These are phyloP conservation scores for Liquidambar formosana DNA, from an alignment of 164 flowering plant species.

Conservation along the genomic window DNA sequence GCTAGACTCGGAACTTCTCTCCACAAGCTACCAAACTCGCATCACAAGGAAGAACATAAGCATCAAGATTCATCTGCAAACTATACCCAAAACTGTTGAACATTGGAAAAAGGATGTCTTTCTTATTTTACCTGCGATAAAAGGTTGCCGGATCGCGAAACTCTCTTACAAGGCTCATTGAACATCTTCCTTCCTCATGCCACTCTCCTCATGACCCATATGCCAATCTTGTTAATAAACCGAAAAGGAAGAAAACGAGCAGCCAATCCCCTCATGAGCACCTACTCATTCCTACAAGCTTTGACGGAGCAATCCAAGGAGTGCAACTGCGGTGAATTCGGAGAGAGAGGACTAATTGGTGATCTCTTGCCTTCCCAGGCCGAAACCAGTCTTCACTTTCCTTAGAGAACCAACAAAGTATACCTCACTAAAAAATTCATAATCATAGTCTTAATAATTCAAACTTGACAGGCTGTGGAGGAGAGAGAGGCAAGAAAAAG, in stretches of 20 bases:
- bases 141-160: conserved; percentile 8
- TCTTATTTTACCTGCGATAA: conserved; percentile 29
- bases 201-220: conserved; percentile 31
- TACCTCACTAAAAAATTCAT: neutral
- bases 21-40: too few relatives aligned
- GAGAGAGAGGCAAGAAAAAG: conserved; percentile 23
- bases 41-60: too few relatives aligned
- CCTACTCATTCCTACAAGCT: too few relatives aligned
- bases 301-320: conserved; percentile 37
- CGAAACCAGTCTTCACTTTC: conserved; percentile 18
- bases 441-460: conserved; percentile 32
- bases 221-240: conserved; percentile 3
- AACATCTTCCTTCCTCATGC: conserved; percentile 28
- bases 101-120: too few relatives aligned
- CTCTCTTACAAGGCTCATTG: conserved; percentile 24
- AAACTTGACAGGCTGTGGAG: conserved; percentile 60
- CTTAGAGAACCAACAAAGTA: conserved; percentile 42
- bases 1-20: too few relatives aligned
- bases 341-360: conserved; percentile 21
- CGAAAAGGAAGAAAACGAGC: neutral
- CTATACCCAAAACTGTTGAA: too few relatives aligned
- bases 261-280: conserved; percentile 10
- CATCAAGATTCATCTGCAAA: too few relatives aligned
- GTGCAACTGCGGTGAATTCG: conserved; percentile 17
- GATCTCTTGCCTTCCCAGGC: conserved; percentile 15